Conservation (phyloP, 1,139 yeast species). For the Blastobotrys elegans region DNA sequence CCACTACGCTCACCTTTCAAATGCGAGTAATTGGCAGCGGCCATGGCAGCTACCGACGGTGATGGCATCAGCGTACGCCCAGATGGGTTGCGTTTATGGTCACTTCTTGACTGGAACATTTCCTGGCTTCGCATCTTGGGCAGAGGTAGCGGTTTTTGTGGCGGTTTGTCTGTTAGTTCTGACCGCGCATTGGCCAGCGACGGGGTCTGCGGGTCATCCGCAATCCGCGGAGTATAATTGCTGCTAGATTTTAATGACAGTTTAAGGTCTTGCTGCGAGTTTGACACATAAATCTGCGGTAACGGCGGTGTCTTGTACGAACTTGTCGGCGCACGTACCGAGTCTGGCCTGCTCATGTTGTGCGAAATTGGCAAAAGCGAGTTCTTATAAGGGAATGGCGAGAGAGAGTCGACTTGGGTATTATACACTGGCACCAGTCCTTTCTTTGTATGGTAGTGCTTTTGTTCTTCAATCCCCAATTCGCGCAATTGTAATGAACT, state of each 20-base stretch:
- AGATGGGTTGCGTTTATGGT: conserved; percentile 7
- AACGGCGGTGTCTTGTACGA: conserved; percentile 6
- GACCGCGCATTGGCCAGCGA: conserved; percentile 8
- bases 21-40: conserved; percentile 2
- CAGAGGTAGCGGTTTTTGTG: conserved; percentile 12
- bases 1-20: neutral
- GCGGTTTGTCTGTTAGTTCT: conserved; percentile 6
- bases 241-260: neutral
- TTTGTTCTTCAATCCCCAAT: conserved; percentile 9
- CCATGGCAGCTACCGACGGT: conserved; percentile 6
- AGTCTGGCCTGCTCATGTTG: neutral
- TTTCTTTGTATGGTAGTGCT: neutral
- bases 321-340: neutral
- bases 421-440: conserved; percentile 13
- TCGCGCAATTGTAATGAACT: conserved; percentile 8
- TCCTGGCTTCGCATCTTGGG: conserved; percentile 9
- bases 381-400: conserved; percentile 8
- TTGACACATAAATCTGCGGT: neutral
- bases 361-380: neutral
- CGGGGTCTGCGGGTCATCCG: conserved; percentile 8
- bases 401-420: conserved; percentile 5
- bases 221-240: neutral
- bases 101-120: conserved; percentile 6
- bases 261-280: neutral
- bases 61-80: conserved; percentile 8